Percentiles rank a stretch among this genome's conserved stretches.
These are phyloP conservation scores for Colletotrichum melonis DNA, from an alignment of 2,329 filamentous ascomycete species.

Conservation along the genomic window DNA sequence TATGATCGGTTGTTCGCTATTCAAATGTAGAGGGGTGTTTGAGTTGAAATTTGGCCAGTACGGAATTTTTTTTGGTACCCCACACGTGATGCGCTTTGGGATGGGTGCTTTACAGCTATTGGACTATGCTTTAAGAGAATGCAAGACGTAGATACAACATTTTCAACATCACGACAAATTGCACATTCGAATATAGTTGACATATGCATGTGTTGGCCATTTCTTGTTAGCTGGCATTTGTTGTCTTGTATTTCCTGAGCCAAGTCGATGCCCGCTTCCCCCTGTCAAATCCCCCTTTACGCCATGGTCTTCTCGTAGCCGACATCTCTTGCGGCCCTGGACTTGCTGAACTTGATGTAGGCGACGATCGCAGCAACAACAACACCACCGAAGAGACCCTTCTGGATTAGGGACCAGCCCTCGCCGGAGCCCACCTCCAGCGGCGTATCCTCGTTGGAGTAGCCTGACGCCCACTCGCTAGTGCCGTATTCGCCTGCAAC, in stretches of 20 bases:
- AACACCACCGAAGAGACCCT: slow-evolving; percentile 61
- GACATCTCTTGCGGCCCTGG: slow-evolving; percentile 40
- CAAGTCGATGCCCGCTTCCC: slow-evolving; percentile 1
- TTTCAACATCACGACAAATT: not conserved
- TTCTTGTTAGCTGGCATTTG: slow-evolving; percentile 2
- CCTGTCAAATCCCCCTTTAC: slow-evolving; percentile 40
- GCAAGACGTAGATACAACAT: not conserved
- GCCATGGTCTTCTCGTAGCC: slow-evolving; percentile 58
- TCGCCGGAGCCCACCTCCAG: slow-evolving; percentile 43
- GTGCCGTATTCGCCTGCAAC: slow-evolving; percentile 48
- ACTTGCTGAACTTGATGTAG: slow-evolving; percentile 56
- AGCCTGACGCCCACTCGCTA: slow-evolving; percentile 51
- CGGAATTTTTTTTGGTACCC: slow-evolving; percentile 35
- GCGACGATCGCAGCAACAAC: slow-evolving; percentile 58
- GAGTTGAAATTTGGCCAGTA: slow-evolving; percentile 25
- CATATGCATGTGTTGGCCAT: not conserved
- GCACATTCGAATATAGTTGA: no score
- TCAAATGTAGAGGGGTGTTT: not conserved
- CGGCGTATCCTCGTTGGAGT: slow-evolving; percentile 46
- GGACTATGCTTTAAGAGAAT: not conserved
- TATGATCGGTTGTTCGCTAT: not conserved
- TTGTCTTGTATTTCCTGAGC: slow-evolving; percentile 1
- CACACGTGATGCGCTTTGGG: slow-evolving; percentile 33
- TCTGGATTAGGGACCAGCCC: slow-evolving; percentile 59
- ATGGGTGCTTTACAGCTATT: slow-evolving; percentile 26